Base-by-base conservation (phyloP, 1,284 basidiomycete genomes). In the Puccinia polysora region DNA sequence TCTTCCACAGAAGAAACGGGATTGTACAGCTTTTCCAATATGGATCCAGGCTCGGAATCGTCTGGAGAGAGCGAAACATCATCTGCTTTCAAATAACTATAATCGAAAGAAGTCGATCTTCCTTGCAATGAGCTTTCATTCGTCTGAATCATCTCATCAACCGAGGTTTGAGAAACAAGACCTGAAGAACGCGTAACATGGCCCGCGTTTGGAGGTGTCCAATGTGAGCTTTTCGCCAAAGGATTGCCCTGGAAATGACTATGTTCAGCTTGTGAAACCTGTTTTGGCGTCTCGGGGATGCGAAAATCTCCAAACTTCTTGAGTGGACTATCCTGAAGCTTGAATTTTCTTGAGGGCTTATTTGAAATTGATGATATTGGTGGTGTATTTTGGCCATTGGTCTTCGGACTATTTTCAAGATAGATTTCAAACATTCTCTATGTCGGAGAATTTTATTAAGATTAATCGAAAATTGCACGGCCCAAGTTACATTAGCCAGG, bases 361-460 rank as follows among this genome's bases (percentile, higher is more conserved):
- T 40, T 62, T 18, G 59, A 62, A 62, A 62, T 28, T 15, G 59
- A 47, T 25, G 59, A 62, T 18, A 38, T 40, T n/a, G 59, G 12
- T 12, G 43, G 32, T 10, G 23, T 14, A 23, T 43, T 45, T 14
- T n/a, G 45, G 40, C 36, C 32, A 59, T n/a, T 62, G 43, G 20
- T n/a, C 23, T 43, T 62, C 18, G 59, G 59, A 32, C 59, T 47
- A 62, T 28, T 10, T 32, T 62, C 59, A n/a, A 62, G 43, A 25
- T 45, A 62, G 18, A 12, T 62, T 10, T 62, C 59, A 47, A 62
- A 62, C 59, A 62, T 62, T 43, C 32, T 43, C 59, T 62, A 32
- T 15, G 10, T 32, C 15, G 25, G 28, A 1, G 20, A 25, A 25
- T 40, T 10, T 23, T 23, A 40, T 4, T 5, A 40, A 3, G 23